These are phyloP conservation scores for Tuber microsphaerosporum DNA, from an alignment of 495 filamentous ascomycete genomes.

Conservation along the genomic window DNA sequence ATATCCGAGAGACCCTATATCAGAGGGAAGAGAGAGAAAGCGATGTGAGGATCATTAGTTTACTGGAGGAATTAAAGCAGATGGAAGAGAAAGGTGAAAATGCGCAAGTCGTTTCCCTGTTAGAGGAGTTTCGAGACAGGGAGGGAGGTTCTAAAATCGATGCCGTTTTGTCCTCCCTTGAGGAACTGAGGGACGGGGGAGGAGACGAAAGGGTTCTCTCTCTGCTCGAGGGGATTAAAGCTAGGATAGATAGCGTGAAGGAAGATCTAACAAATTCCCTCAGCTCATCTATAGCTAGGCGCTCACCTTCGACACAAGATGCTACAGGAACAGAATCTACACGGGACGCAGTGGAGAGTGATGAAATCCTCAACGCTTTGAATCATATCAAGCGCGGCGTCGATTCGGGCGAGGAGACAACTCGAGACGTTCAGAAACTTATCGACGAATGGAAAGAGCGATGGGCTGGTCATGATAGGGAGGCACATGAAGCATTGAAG, in stretches of 20 bases:
- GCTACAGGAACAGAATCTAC: background rate
- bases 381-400: conserved; percentile 35
- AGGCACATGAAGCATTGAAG: conserved; percentile 33
- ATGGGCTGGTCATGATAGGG: conserved; percentile 35
- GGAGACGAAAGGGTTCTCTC: conserved; percentile 36
- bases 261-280: conserved; percentile 28
- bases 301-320: conserved; percentile 13
- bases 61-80: conserved; percentile 40
- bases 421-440: conserved; percentile 31
- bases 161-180: conserved; percentile 30
- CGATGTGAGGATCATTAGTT: conserved; percentile 36
- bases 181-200: conserved; percentile 36
- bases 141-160: conserved; percentile 32
- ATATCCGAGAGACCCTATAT: conserved; percentile 36
- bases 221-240: conserved; percentile 35
- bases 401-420: conserved; percentile 14
- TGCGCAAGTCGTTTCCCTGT: conserved; percentile 32
- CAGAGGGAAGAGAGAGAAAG: conserved; percentile 32
- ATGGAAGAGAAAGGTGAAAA: conserved; percentile 35
- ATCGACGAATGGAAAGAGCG: conserved; percentile 38
- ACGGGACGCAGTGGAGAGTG: conserved; percentile 12
- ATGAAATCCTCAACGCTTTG: conserved; percentile 33
- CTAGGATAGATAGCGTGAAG: conserved; percentile 29
- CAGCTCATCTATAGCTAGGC: conserved; percentile 8
- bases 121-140: conserved; percentile 38